Conservation (phyloP, 1,139 yeast species). For the Lodderomyces metapsilosis region DNA sequence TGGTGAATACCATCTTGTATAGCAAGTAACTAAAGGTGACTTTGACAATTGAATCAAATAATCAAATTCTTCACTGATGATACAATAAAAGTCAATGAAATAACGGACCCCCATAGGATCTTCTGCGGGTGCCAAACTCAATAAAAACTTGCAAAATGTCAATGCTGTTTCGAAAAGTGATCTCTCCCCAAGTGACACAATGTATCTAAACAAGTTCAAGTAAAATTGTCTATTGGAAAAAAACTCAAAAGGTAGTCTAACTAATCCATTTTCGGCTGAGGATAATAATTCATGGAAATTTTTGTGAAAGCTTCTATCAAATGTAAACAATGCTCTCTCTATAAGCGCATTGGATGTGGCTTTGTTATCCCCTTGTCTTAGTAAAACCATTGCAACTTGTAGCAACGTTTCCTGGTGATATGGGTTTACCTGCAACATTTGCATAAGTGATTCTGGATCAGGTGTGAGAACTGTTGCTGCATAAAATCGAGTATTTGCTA, state of each 20-base stretch:
- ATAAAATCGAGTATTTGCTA: slow-evolving; percentile 60
- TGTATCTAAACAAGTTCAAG: slow-evolving; percentile 69
- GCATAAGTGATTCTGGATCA: slow-evolving; percentile 66
- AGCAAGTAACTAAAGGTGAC: slow-evolving; percentile 56
- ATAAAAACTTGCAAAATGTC: slow-evolving; percentile 66
- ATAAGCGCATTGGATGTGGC: slow-evolving; percentile 67
- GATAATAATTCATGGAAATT: slow-evolving; percentile 43
- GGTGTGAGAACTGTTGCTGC: slow-evolving; percentile 68
- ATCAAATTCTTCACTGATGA: slow-evolving; percentile 62
- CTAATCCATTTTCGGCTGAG: slow-evolving; percentile 55
- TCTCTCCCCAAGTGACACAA: slow-evolving; percentile 68
- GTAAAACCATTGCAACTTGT: slow-evolving; percentile 73
- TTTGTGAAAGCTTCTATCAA: slow-evolving; percentile 58
- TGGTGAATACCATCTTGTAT: slow-evolving; percentile 69
- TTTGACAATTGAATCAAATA: slow-evolving; percentile 57
- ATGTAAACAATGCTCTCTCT: slow-evolving; percentile 75
- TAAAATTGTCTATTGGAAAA: slow-evolving; percentile 78
- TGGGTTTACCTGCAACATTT: slow-evolving; percentile 56
- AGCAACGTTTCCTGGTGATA: slow-evolving; percentile 78
- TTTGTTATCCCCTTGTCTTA: slow-evolving; percentile 74
- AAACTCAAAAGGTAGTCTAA: slow-evolving; percentile 73
- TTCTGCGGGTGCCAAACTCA: slow-evolving; percentile 70
- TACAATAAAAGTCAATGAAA: slow-evolving; percentile 77
- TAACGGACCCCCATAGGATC: slow-evolving; percentile 86
- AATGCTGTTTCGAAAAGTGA: slow-evolving; percentile 79